Percentiles rank a stretch among this genome's conserved stretches.
phyloP scores from a whole-genome alignment of 257 asterid species.

The Nicotiana obtusifolia region DNA sequence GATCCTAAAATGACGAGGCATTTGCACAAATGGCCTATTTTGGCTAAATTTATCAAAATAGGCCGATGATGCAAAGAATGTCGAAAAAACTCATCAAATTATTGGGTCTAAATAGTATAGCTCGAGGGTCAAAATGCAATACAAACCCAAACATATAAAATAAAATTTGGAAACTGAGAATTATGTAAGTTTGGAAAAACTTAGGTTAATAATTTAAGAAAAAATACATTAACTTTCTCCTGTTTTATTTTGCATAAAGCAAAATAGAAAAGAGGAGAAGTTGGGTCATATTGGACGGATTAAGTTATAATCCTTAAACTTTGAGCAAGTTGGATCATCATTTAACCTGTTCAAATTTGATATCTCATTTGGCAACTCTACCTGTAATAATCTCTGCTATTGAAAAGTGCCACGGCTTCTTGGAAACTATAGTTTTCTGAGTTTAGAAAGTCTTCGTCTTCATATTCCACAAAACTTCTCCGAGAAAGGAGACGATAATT shows the following conservation, averaged over 20 bases:
- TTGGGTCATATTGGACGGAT: too few relatives aligned
- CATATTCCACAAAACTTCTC: conserved; percentile 40
- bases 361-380: background rate
- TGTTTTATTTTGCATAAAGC: too few relatives aligned
- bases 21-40: background rate
- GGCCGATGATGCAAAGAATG: background rate
- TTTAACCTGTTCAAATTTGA: too few relatives aligned
- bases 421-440: conserved; percentile 32
- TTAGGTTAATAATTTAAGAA: background rate
- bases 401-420: conserved; percentile 67
- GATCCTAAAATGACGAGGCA: too few relatives aligned
- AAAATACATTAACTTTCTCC: background rate
- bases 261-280: too few relatives aligned
- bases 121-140: background rate
- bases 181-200: background rate
- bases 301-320: too few relatives aligned
- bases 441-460: conserved; percentile 27
- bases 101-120: background rate
- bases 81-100: too few relatives aligned
- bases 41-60: background rate
- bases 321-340: too few relatives aligned
- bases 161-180: background rate
- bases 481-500: conserved; percentile 34
- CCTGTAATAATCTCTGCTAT: conserved; percentile 59
- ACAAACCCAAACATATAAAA: background rate